phyloP scores from a whole-genome alignment of 202 grass and related monocot genomes.

The Setaria italica region DNA sequence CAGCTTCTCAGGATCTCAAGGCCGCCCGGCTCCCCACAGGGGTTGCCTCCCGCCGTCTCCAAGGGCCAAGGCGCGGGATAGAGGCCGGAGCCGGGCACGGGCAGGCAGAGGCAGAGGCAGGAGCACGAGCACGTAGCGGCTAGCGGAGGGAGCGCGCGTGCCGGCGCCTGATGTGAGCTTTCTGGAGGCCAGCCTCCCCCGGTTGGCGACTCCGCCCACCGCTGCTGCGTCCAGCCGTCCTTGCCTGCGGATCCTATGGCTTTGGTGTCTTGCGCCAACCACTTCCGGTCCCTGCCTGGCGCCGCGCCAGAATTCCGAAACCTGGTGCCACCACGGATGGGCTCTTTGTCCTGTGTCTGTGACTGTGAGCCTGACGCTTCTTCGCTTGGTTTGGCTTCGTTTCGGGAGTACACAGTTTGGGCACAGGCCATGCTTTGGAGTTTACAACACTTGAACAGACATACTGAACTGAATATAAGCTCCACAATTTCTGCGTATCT shows the following conservation, averaged over 20 bases:
- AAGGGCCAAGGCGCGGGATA: conserved; percentile 39
- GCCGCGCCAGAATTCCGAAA: conserved; percentile 26
- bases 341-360: background rate
- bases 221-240: background rate
- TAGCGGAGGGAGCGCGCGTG: background rate
- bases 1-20: conserved; percentile 44
- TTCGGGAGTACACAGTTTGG: background rate
- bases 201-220: conserved; percentile 18
- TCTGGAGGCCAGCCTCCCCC: conserved; percentile 50
- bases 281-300: background rate
- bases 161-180: conserved; percentile 27
- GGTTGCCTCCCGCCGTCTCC: conserved; percentile 41
- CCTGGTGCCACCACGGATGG: conserved; percentile 23
- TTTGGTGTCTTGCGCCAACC: conserved; percentile 44
- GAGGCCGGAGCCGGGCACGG: conserved; percentile 10
- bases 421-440: background rate
- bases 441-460: background rate
- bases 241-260: conserved; percentile 3
- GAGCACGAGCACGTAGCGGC: background rate
- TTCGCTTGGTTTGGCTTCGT: background rate
- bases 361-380: background rate
- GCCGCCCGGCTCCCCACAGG: conserved; percentile 1
- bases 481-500: background rate
- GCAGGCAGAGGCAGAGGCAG: background rate
- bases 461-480: background rate